Evolutionary conservation across 805 yeast species (phyloP), one percentile per base, ranked within the genome.

Genomic region (Starmerella bombicola): DNA sequence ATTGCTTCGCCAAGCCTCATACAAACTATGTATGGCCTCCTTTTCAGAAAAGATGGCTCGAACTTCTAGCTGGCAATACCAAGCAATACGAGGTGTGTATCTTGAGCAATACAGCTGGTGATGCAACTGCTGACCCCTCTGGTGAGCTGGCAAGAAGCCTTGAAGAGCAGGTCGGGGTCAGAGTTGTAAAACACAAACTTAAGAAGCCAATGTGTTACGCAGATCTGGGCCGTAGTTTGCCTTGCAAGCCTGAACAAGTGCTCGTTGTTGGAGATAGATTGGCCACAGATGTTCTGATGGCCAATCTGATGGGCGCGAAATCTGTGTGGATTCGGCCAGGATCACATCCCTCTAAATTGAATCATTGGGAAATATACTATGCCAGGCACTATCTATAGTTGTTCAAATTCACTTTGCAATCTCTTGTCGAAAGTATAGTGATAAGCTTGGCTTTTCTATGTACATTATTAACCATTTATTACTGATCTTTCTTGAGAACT

Each of bases 51-150:
- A 61, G 65, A 32, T 84, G 91, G 84, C 30, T 35, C 18, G 34
- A 34, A 4, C 37, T 43, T 17, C 20, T 47, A 7, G 5, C 51
- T 56, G n/a, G 59, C 15, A 33, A 83, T 37, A 65, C 66, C 32
- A 50, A 59, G n/a, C 51, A 59, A 1, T 83, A 78, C 52, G 65
- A 66, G 9, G 58, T 86, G 17, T 63, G 84, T 28, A 79, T 88
- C 8, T 95, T 88, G 3, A 80, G 93, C 52, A 88, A 88, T 54
- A 81, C 94, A 0, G 96, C 97, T 0, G 98, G 98, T 0, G 49
- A 52, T 33, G 80, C 93, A 0, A 66, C 71, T 43, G 93, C 79
- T 51, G 96, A 86, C 53, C 53, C 50, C 0, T 67, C 64, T 25
- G 69, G 73, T 42, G 45, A 46, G 15, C 80, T 81, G 52, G 95